Evolutionary conservation across 2,329 filamentous ascomycete species (phyloP), one percentile per base, ranked within the genome.

Genomic region (Penicillium frequentans): DNA sequence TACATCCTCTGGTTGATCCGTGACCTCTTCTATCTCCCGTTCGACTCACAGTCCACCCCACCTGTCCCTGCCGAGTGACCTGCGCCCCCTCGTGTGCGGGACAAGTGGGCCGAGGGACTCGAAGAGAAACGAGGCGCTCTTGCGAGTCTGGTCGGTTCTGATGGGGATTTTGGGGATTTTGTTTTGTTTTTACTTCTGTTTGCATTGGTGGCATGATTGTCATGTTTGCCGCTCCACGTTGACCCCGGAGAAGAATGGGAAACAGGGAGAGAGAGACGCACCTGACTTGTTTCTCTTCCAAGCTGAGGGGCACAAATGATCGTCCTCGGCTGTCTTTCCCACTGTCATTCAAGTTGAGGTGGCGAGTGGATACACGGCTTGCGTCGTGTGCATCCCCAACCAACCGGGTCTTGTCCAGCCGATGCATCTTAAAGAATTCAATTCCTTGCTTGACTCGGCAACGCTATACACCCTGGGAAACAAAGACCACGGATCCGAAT

Each of bases 1-100:
- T 76, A 75, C 55, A 72, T 76, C 54, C 68, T 75, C 52, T 76
- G 73, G 72, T 61, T 76, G 55, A 75, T 75, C 51, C 70, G 73
- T 21, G 73, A 75, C 57, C 64, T 75, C 44, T 75, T 75, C 60
- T 73, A 69, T 56, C 62, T 73, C 26, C 72, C 72, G 7, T 73
- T 74, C 54, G 59, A 27, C 64, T 23, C 66, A 69, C 23, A 63
- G 45, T 57, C 64, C 5, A 50, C 43, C 29, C 53, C 61, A 31
- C 54, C 59, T n/a, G 35, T 49, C 26, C 49, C 46, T 35, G 48
- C 37, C 44, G 55, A 58, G 21, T 57, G 57, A 52, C 43, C 29
- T 29, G 21, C 55, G n/a, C 33, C 23, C 27, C 11, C 27, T 31
- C 9, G 31, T 46, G 46, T 11, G 39, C n/a, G 39, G 39, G 39